phyloP scores from a whole-genome alignment of 257 asterid species.

The Coffea eugenioides region DNA sequence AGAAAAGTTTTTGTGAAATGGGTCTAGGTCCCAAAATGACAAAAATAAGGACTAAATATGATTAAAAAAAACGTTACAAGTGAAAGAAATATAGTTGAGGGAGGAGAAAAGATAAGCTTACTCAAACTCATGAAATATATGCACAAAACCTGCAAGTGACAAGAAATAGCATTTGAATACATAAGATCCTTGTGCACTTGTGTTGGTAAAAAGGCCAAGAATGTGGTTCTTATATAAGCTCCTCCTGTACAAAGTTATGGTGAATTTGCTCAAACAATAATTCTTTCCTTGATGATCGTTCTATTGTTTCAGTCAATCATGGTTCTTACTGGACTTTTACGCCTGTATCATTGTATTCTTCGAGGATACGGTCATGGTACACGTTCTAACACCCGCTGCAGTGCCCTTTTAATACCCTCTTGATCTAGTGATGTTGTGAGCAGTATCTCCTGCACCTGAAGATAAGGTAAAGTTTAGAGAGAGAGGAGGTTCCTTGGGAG shows the following conservation, averaged over 20 bases:
- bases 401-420: slow-evolving; percentile 77
- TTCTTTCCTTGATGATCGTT: neutral
- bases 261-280: neutral
- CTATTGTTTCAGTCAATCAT: neutral
- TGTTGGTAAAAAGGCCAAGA: neutral
- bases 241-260: neutral
- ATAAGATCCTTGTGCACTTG: neutral
- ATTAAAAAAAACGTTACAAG: no score
- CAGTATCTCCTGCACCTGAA: slow-evolving; percentile 93
- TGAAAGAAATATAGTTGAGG: neutral
- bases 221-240: neutral
- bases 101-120: neutral
- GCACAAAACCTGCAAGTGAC: neutral
- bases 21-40: neutral
- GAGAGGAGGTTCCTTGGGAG: neutral
- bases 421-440: slow-evolving; percentile 87
- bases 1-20: neutral
- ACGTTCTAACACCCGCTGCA: slow-evolving; percentile 82
- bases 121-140: neutral
- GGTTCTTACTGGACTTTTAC: neutral
- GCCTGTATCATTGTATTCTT: slow-evolving; percentile 8
- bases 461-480: neutral
- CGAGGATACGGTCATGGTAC: slow-evolving; percentile 48
- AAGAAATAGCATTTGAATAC: neutral
- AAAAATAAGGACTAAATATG: no score